These are phyloP conservation scores for Podospora pseudocomata DNA, from an alignment of 495 filamentous ascomycete genomes.

Conservation along the genomic window DNA sequence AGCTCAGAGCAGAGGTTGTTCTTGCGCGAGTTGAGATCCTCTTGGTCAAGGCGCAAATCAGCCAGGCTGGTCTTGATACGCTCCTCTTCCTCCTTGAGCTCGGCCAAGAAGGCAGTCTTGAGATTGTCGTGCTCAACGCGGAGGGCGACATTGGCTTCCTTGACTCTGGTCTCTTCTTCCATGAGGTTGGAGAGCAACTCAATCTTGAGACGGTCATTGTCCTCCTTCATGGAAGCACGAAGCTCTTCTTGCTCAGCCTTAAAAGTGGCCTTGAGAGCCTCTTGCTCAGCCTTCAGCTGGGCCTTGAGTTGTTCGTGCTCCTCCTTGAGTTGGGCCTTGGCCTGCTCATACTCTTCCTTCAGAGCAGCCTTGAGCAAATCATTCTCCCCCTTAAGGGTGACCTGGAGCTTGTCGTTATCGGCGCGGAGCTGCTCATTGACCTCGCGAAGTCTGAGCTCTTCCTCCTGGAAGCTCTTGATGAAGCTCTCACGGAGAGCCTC, in stretches of 20 bases:
- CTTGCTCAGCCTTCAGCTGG: constrained; percentile 29
- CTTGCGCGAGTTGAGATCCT: constrained; percentile 69
- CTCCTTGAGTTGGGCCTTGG: constrained; percentile 22
- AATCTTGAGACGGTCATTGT: constrained; percentile 51
- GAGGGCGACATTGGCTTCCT: constrained; percentile 10
- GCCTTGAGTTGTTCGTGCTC: constrained; percentile 20
- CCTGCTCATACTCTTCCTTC: constrained; percentile 21
- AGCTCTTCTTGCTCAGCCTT: constrained; percentile 26
- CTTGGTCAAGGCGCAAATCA: constrained; percentile 62
- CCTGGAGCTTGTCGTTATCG: constrained; percentile 57
- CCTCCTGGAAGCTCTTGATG: constrained; percentile 51
- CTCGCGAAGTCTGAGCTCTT: constrained; percentile 56
- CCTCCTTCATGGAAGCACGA: constrained; percentile 45
- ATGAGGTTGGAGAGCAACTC: constrained; percentile 13
- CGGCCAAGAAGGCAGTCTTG: constrained; percentile 13
- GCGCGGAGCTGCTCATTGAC: constrained; percentile 67
- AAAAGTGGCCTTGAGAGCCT: constrained; percentile 23
- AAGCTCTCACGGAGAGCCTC: constrained; percentile 54
- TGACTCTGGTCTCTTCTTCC: constrained; percentile 19
- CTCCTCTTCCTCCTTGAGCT: constrained; percentile 32
- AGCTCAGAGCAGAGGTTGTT: constrained; percentile 75
- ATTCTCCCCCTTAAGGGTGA: constrained; percentile 56
- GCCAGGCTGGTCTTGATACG: constrained; percentile 38
- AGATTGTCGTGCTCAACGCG: constrained; percentile 20
- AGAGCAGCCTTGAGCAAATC: constrained; percentile 68